Evolutionary conservation across 148 eudicot genomes (phyloP).

Genomic region (Rhododendron molle): DNA sequence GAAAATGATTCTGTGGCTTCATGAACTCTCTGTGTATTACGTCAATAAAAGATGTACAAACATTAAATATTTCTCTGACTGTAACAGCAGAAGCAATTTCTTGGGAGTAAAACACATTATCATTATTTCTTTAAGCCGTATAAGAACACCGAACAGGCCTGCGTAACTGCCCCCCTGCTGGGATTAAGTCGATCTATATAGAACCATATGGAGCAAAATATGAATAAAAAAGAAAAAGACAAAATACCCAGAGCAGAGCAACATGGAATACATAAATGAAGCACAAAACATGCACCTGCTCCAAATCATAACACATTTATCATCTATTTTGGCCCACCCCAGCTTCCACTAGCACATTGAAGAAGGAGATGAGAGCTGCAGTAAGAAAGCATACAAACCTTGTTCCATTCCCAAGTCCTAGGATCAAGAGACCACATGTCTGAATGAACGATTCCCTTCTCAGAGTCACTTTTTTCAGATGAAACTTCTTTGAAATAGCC

Average conservation of each 20-base stretch:
- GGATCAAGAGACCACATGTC: conserved; percentile 98
- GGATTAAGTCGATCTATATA: neutral
- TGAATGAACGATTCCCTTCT: conserved; percentile 92
- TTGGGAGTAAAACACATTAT: neutral
- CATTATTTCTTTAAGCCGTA: neutral
- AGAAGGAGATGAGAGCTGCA: neutral
- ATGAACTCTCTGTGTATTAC: neutral
- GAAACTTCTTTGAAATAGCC: conserved; percentile 91
- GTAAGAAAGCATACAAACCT: conserved; percentile 45
- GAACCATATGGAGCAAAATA: neutral
- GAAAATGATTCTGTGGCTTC: neutral
- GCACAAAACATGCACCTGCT: conserved; percentile 6
- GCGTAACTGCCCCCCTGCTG: neutral
- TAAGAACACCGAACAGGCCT: neutral
- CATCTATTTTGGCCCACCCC: neutral
- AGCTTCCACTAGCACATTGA: neutral
- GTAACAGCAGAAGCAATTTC: neutral
- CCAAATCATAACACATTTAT: neutral
- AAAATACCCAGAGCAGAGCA: conserved; percentile 5
- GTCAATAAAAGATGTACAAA: neutral
- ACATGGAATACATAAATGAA: conserved; percentile 1
- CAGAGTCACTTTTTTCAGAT: conserved; percentile 70
- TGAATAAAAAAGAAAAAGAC: neutral
- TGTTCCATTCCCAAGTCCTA: conserved; percentile 97
- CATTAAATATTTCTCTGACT: neutral